These are phyloP conservation scores for Candolleomyces eurysporus DNA, from an alignment of 768 basidiomycete genomes.

Conservation along the genomic window DNA sequence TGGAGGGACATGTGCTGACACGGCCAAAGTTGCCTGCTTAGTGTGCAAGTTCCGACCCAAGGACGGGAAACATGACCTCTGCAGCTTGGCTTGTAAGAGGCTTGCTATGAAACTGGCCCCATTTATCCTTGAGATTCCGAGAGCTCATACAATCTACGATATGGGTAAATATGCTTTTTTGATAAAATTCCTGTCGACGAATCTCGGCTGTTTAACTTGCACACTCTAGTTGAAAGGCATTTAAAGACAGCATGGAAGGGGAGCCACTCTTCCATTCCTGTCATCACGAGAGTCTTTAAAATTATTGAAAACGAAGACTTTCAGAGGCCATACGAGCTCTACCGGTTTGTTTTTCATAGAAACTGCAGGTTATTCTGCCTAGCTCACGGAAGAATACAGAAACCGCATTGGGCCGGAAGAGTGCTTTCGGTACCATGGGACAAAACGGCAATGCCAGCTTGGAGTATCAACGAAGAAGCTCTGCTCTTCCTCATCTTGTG, in stretches of 20 bases:
- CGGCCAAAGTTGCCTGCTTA: conserved; percentile 23
- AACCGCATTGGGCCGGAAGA: conserved; percentile 22
- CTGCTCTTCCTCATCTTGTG: conserved; percentile 21
- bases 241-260: conserved; percentile 25
- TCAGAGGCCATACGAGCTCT: conserved; percentile 9
- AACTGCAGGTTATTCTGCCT: not conserved
- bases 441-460: conserved; percentile 22
- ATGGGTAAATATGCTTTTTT: conserved; percentile 13
- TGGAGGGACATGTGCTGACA: conserved; percentile 18
- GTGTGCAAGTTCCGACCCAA: conserved; percentile 27
- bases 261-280: conserved; percentile 11
- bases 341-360: not conserved
- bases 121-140: conserved; percentile 22
- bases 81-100: conserved; percentile 22
- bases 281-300: conserved; percentile 26
- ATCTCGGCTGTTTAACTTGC: not conserved
- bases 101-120: conserved; percentile 20
- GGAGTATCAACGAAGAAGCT: conserved; percentile 21
- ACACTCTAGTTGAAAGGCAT: conserved; percentile 21
- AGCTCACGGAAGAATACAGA: conserved; percentile 7
- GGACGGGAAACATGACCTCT: conserved; percentile 22
- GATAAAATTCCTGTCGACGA: not conserved
- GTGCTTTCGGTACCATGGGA: conserved; percentile 32
- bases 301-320: conserved; percentile 24
- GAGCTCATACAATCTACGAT: conserved; percentile 20